Base-by-base conservation (phyloP, 768 basidiomycete species). In the Lactifluus hygrophoroides region DNA sequence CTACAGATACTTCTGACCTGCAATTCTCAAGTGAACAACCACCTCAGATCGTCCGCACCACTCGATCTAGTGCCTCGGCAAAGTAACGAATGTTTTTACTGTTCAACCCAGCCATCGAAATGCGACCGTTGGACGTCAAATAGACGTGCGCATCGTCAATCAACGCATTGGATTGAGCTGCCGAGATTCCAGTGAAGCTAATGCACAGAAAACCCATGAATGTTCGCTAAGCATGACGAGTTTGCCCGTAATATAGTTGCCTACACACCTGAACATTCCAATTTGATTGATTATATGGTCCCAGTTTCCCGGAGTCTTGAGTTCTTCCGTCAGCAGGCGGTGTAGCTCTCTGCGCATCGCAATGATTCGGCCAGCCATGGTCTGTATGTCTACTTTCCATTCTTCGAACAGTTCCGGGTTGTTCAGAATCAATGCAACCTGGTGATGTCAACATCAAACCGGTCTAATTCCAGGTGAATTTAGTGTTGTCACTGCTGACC, bases 231-330 rank as follows among this genome's bases (percentile, higher is more conserved):
- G 9, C 13, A 11, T 50, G 7, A 2, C 46, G 21, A 14, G 17
- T 10, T 27, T 28, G 10, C 14, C 27, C 14, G 4, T 10, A 3
- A 37, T 27, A 7, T 3, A 28, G 25, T 32, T 3, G 45, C n/a
- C 37, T 9, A 67, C 77, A 60, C 70, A 92, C 84, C 89, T 92
- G 79, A 94, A 96, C 94, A 95, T 96, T 56, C 94, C 95, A 72
- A 98, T 98, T 77, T 98, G 96, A 52, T 83, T 81, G 66, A 87
- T 76, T 67, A 99, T 95, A 73, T 98, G 95, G n/a, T 86, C 82
- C 96, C 96, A 99, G 67, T 83, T 84, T 6, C 94, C 92, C 3
- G 94, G 94, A 51, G 91, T 94, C 68, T 88, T 80, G 63, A 92
- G 72, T 70, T 88, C 85, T 62, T 90, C 78, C 19, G 81, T 87